Evolutionary conservation across 1,139 yeast genomes (phyloP), one percentile per base, ranked within the genome.

Genomic region (Debaryomyces subglobosus): DNA sequence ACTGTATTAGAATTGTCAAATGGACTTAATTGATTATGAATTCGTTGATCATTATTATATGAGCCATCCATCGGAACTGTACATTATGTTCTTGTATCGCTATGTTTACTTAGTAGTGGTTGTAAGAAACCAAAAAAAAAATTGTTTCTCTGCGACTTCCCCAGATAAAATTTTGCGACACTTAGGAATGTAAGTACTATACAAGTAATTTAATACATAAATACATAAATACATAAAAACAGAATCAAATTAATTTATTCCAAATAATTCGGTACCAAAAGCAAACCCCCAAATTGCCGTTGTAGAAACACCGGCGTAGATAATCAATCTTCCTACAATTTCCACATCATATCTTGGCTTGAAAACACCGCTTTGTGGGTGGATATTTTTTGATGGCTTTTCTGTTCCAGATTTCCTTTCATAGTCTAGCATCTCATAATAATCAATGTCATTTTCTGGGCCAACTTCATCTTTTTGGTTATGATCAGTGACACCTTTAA

Each of bases 221-320:
- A 9, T 27, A 27, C 5, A 27, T 27, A 27, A 9, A 12, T 27
- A 27, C 13, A 40, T 29, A 36, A 23, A 13, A 10, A 30, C 20
- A 12, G 16, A 6, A n/a, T 12, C 9, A n/a, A 24, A 6, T 32
- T 25, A 34, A 20, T 27, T 24, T 24, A 42, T 32, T 30, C 40
- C 44, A 12, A 46, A 16, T 5, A 29, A 43, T 23, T 43, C 39
- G 3, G 45, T 16, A 18, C 30, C 61, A 16, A 65, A 46, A 1
- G 70, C 67, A 57, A 78, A 77, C 8, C 78, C 79, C 72, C 80
- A 69, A 9, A 76, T 60, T 0, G 84, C 78, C 25, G 72, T 59
- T 24, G 69, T 57, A 0, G 89, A 74, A 24, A 89, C 80, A 0
- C 96, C 96, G 3, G 87, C 84, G 64, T 90, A 90, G 1, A 89